These are phyloP conservation scores for Tilletia indica DNA, from an alignment of 1,284 basidiomycete genomes.

Conservation along the genomic window DNA sequence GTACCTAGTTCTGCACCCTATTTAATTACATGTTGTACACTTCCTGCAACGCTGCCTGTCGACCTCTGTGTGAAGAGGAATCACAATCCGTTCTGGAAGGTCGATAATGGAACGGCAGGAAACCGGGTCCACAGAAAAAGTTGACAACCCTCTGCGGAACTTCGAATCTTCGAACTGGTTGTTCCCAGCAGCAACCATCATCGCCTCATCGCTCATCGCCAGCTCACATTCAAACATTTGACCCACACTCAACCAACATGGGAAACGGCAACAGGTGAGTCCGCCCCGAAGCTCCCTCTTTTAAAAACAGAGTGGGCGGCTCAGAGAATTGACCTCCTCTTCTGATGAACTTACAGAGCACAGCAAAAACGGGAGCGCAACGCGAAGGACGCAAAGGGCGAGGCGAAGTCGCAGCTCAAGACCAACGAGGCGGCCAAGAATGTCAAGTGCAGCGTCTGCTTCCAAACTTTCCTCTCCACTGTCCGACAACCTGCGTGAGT, in stretches of 20 bases:
- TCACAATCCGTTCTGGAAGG: too few species aligned
- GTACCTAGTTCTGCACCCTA: too few species aligned
- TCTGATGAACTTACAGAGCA: conserved; percentile 31
- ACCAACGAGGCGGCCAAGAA: conserved; percentile 58
- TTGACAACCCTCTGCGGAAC: not conserved
- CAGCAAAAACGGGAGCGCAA: conserved; percentile 54
- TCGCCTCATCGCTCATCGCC: not conserved
- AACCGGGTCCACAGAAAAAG: too few species aligned
- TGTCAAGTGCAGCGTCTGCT: conserved; percentile 60
- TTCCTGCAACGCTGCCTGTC: too few species aligned
- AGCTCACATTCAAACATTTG: not conserved
- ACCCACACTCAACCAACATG: not conserved
- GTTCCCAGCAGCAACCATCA: not conserved
- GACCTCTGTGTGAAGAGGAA: too few species aligned
- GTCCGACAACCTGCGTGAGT: conserved; percentile 56
- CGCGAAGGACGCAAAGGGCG: conserved; percentile 39
- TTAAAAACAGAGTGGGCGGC: not conserved
- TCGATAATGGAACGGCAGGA: too few species aligned
- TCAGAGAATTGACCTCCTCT: not conserved
- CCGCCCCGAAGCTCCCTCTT: not conserved
- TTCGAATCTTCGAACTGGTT: not conserved
- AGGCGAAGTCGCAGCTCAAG: conserved; percentile 51
- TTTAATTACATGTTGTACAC: too few species aligned
- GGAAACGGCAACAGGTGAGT: conserved; percentile 16
- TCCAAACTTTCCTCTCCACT: conserved; percentile 60